Percentiles rank a stretch among this genome's conserved stretches.
Conservation (phyloP, 345 rosid species). For the Noccaea bulbosa region DNA sequence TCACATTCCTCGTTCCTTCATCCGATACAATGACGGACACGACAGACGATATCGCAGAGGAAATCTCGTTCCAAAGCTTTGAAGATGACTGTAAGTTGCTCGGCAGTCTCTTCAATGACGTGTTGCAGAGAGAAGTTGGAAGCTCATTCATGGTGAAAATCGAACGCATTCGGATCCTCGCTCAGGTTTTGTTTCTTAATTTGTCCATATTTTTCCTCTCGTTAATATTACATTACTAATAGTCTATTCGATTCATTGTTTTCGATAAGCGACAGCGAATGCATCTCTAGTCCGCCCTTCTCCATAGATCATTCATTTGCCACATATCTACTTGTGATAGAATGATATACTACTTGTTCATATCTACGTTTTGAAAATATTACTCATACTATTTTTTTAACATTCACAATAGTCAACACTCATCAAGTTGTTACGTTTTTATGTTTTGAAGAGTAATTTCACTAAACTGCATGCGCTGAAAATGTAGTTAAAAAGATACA, state of each 20-base stretch:
- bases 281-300: too few relatives aligned
- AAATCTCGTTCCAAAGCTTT: slow-evolving; percentile 87
- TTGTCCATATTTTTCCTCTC: background rate
- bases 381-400: background rate
- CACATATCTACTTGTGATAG: too few relatives aligned
- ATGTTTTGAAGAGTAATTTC: background rate
- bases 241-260: background rate
- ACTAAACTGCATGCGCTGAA: too few relatives aligned
- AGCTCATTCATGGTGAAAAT: slow-evolving; percentile 65
- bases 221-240: background rate
- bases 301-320: too few relatives aligned
- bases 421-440: background rate
- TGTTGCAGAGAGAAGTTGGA: slow-evolving; percentile 81
- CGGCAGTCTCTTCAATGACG: slow-evolving; percentile 82
- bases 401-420: background rate
- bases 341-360: too few relatives aligned
- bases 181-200: slow-evolving; percentile 57
- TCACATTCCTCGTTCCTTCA: slow-evolving; percentile 7
- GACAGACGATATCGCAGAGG: slow-evolving; percentile 94
- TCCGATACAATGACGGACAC: slow-evolving; percentile 78
- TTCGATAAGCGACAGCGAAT: background rate
- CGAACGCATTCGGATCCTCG: slow-evolving; percentile 74
- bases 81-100: slow-evolving; percentile 95
- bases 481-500: too few relatives aligned
- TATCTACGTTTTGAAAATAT: background rate